Evolutionary conservation across 352 stramenopile genomes (phyloP).

Genomic region (Phytophthora cactorum): DNA sequence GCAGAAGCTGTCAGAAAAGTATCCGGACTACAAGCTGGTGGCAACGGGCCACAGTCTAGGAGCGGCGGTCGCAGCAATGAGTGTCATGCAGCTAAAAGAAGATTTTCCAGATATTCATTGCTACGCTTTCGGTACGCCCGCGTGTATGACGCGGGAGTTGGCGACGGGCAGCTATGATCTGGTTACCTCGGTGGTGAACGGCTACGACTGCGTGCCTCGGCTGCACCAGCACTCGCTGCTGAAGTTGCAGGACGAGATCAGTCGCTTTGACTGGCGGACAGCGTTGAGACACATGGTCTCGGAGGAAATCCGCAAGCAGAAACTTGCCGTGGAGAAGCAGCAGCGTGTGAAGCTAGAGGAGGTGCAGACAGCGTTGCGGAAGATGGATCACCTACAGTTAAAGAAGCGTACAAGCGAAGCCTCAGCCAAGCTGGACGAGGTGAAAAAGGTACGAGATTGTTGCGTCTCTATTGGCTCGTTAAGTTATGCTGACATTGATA

Average conservation of each 20-base stretch:
- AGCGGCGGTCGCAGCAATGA: slow-evolving; percentile 70
- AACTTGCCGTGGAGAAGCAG: slow-evolving; percentile 47
- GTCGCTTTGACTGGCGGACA: slow-evolving; percentile 68
- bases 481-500: neutral
- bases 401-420: slow-evolving; percentile 52
- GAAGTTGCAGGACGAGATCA: slow-evolving; percentile 69
- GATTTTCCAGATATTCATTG: slow-evolving; percentile 61
- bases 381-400: slow-evolving; percentile 48
- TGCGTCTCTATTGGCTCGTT: neutral
- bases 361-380: slow-evolving; percentile 47
- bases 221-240: slow-evolving; percentile 80
- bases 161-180: slow-evolving; percentile 57
- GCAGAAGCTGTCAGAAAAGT: slow-evolving; percentile 35
- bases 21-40: slow-evolving; percentile 66
- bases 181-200: slow-evolving; percentile 79
- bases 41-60: slow-evolving; percentile 79
- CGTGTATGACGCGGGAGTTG: slow-evolving; percentile 71
- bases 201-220: slow-evolving; percentile 84
- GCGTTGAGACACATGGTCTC: slow-evolving; percentile 60
- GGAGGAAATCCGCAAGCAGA: slow-evolving; percentile 70
- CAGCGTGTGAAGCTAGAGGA: slow-evolving; percentile 58
- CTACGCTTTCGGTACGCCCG: slow-evolving; percentile 73
- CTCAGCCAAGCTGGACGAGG: slow-evolving; percentile 55
- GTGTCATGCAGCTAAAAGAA: slow-evolving; percentile 53
- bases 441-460: slow-evolving; percentile 43